Conservation (phyloP, 495 filamentous ascomycete species). For the Neurospora terricola region DNA sequence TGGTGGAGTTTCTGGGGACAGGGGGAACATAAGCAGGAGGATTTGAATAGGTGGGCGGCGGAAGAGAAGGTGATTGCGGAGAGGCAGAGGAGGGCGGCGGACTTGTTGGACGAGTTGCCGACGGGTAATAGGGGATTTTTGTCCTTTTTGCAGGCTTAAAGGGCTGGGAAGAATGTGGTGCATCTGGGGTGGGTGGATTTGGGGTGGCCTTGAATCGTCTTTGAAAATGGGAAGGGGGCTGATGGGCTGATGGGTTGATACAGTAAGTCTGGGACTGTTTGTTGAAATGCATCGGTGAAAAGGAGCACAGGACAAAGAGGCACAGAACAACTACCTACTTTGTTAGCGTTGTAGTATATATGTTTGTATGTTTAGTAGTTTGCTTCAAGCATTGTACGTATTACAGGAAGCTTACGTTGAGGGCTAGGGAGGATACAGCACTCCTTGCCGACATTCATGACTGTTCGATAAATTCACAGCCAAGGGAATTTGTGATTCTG, state of each 20-base stretch:
- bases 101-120: slow-evolving; percentile 38
- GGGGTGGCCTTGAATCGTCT: neutral
- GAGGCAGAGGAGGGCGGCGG: slow-evolving; percentile 30
- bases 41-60: slow-evolving; percentile 34
- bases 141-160: slow-evolving; percentile 31
- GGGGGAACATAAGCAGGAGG: slow-evolving; percentile 13
- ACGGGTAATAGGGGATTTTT: slow-evolving; percentile 22
- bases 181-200: neutral
- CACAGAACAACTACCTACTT: neutral
- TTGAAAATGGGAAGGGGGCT: no score
- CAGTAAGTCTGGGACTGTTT: neutral
- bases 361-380: neutral
- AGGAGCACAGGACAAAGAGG: neutral
- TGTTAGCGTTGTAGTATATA: neutral
- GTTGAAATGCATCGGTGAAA: neutral
- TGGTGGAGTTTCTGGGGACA: slow-evolving; percentile 43
- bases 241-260: no score
- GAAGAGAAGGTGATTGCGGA: slow-evolving; percentile 45
- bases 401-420: neutral
- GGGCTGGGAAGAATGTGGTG: neutral
- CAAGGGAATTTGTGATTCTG: neutral
- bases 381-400: neutral
- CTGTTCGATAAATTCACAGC: neutral
- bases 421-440: neutral
- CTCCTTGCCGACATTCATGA: neutral